A percentile compares a stretch with the other conserved stretches of the same genome.
Conservation (phyloP, 225 moss, liverwort and hornwort species). For the Pleurozium schreberi region DNA sequence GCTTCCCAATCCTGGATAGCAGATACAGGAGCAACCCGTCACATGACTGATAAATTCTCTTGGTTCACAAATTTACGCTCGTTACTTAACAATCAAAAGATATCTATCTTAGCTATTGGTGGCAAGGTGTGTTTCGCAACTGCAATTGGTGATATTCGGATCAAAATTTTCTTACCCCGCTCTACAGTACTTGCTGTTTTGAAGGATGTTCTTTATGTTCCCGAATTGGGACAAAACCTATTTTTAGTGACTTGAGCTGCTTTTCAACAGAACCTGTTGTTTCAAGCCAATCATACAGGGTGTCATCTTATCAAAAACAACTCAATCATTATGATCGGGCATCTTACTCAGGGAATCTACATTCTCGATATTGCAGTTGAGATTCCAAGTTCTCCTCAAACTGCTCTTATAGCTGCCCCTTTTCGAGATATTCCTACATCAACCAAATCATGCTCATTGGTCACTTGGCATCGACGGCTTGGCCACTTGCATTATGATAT, state of each 20-base stretch:
- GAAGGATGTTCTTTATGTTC: not conserved
- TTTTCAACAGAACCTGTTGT: not conserved
- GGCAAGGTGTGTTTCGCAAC: too few species aligned
- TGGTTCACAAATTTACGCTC: accelerated
- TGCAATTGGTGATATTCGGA: not conserved
- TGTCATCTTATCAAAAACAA: not conserved
- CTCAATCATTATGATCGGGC: accelerated
- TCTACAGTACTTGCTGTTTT: not conserved
- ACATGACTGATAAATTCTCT: not conserved
- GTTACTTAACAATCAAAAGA: accelerated
- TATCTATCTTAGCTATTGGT: not conserved
- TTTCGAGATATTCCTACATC: not conserved
- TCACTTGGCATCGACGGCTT: not conserved
- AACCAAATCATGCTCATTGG: not conserved
- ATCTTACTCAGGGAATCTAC: not conserved
- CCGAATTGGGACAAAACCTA: accelerated
- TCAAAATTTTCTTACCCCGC: accelerated
- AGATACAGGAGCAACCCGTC: not conserved
- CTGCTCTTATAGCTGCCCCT: accelerated
- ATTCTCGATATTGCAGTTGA: not conserved
- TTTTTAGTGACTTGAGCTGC: accelerated
- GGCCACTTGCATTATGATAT: not conserved
- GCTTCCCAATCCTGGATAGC: not conserved
- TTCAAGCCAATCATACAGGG: not conserved
- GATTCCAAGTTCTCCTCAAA: accelerated